A percentile compares a stretch with the other conserved stretches of the same genome.
Conservation (phyloP, 495 filamentous ascomycete genomes). For the Tuber brumale region DNA sequence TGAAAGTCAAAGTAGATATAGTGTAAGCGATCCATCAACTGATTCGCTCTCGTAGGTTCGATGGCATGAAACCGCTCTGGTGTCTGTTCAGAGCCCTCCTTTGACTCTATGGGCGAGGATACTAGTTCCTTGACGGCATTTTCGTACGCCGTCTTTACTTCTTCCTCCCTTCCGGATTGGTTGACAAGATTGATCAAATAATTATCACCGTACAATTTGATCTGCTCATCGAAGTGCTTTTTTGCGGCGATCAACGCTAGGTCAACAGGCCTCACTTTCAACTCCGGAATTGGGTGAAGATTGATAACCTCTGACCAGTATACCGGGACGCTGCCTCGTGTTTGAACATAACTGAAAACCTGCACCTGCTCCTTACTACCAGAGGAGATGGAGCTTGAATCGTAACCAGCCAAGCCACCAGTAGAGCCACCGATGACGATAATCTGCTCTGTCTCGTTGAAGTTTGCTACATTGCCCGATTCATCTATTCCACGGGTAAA, state of each 20-base stretch:
- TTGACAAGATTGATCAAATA: constrained; percentile 96
- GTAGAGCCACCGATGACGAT: constrained; percentile 75
- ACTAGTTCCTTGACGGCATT: constrained; percentile 70
- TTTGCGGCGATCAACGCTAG: constrained; percentile 71
- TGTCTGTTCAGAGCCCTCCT: constrained; percentile 54
- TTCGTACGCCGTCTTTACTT: constrained; percentile 87
- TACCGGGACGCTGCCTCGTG: constrained; percentile 85
- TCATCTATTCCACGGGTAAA: constrained; percentile 91
- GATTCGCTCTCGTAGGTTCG: constrained; percentile 55
- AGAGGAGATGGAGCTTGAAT: constrained; percentile 19
- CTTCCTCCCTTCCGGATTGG: constrained; percentile 79
- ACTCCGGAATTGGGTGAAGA: constrained; percentile 77
- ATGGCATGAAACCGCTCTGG: constrained; percentile 75
- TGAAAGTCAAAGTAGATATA: constrained; percentile 99
- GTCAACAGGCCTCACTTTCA: constrained; percentile 79
- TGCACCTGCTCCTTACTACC: constrained; percentile 50
- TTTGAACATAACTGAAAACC: constrained; percentile 89
- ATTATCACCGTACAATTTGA: constrained; percentile 86
- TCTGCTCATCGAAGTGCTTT: constrained; percentile 86
- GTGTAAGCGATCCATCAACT: constrained; percentile 72
- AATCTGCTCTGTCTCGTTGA: constrained; percentile 94
- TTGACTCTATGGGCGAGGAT: constrained; percentile 58
- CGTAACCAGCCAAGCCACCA: constrained; percentile 64
- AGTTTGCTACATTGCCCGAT: constrained; percentile 88
- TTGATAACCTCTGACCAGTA: constrained; percentile 94